A percentile compares a stretch with the other conserved stretches of the same genome.
These are phyloP conservation scores for Oenanthe javanica DNA, from an alignment of 140 eudicot genomes.

Conservation along the genomic window DNA sequence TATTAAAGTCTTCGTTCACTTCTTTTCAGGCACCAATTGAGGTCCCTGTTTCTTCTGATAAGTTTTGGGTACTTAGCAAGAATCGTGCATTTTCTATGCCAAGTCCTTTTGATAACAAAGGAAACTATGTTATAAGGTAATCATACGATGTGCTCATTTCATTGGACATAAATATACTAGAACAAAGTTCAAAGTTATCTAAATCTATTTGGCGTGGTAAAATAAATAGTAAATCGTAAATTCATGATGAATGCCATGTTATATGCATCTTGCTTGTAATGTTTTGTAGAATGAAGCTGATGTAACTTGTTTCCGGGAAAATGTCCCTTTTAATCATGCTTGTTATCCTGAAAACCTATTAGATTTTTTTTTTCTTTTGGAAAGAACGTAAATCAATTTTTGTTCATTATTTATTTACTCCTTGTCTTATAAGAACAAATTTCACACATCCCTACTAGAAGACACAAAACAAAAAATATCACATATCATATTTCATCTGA, in stretches of 20 bases:
- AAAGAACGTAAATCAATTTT: neutral
- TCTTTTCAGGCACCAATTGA: slow-evolving; percentile 71
- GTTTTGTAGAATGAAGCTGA: neutral
- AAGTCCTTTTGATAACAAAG: slow-evolving; percentile 79
- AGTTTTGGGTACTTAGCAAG: slow-evolving; percentile 78
- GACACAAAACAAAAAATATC: neutral
- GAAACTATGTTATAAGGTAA: slow-evolving; percentile 95
- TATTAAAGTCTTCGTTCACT: neutral
- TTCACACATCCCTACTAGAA: neutral
- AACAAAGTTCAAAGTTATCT: neutral
- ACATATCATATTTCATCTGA: neutral
- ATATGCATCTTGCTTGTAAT: neutral
- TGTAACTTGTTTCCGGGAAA: neutral
- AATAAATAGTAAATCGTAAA: neutral
- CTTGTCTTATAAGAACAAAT: neutral
- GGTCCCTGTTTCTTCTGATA: slow-evolving; percentile 83
- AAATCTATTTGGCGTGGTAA: slow-evolving; percentile 16
- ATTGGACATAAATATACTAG: neutral
- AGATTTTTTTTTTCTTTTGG: too few species aligned
- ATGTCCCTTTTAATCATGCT: neutral
- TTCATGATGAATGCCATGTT: neutral
- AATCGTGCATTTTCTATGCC: slow-evolving; percentile 68
- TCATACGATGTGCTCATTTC: neutral
- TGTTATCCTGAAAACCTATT: neutral
- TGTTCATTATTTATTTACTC: neutral